phyloP scores from a whole-genome alignment of 257 asterid genomes.

The Ballota nigra region DNA sequence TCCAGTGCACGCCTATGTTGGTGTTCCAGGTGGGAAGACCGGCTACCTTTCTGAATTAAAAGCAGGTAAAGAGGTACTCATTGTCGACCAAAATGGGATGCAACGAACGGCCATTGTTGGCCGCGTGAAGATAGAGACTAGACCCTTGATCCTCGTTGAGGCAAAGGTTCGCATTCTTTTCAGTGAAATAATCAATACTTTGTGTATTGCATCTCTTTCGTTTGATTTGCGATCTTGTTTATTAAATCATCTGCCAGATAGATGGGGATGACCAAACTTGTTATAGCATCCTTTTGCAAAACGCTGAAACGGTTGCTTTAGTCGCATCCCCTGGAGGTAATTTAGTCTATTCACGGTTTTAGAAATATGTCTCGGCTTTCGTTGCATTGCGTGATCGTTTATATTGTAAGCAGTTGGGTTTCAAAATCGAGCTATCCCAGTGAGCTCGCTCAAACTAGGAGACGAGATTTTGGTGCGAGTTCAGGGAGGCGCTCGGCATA shows the following conservation, averaged over 20 bases:
- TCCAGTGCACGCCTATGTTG: constrained; percentile 81
- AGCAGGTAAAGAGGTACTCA: constrained; percentile 73
- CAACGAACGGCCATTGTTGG: constrained; percentile 82
- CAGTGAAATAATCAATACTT: neutral
- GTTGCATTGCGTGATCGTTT: constrained; percentile 10
- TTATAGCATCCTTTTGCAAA: constrained; percentile 76
- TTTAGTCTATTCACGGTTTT: neutral
- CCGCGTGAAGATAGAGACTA: constrained; percentile 85
- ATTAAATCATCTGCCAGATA: no score
- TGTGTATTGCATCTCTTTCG: neutral
- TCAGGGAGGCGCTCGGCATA: constrained; percentile 86
- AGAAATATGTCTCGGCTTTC: neutral
- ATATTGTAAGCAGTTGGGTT: constrained; percentile 34
- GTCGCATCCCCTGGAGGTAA: constrained; percentile 64
- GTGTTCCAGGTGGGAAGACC: constrained; percentile 78
- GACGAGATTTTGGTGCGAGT: constrained; percentile 62
- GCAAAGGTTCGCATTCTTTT: constrained; percentile 54
- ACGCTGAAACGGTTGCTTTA: constrained; percentile 84
- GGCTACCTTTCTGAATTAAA: constrained; percentile 79
- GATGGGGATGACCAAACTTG: constrained; percentile 36
- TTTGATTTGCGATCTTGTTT: no score
- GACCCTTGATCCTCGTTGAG: constrained; percentile 77
- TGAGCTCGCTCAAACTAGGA: constrained; percentile 69
- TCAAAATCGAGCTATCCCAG: constrained; percentile 49
- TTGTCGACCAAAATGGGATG: constrained; percentile 68